A percentile compares a stretch with the other conserved stretches of the same genome.
These are phyloP conservation scores for Colletotrichum karsti DNA, from an alignment of 2,329 filamentous ascomycete genomes.

Conservation along the genomic window DNA sequence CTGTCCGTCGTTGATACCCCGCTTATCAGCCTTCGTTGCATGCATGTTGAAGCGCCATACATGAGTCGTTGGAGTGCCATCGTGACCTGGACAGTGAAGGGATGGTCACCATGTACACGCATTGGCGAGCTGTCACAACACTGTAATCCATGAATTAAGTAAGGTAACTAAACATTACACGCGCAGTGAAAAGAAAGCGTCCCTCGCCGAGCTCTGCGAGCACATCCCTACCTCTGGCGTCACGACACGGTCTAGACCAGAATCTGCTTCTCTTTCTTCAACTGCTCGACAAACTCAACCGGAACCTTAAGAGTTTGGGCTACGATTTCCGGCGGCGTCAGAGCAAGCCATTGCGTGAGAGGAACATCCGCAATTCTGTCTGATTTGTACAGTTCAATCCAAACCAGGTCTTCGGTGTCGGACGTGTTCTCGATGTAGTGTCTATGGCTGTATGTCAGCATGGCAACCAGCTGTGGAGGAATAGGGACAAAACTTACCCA, in stretches of 20 bases:
- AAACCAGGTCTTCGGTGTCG: conserved; percentile 69
- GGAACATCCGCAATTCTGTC: conserved; percentile 73
- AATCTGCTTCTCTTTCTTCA: conserved; percentile 73
- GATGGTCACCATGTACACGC: not conserved
- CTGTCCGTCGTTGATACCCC: conserved; percentile 1
- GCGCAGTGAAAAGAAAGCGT: not conserved
- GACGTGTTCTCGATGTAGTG: conserved; percentile 78
- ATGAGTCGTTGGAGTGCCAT: conserved; percentile 9
- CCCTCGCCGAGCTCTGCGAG: not conserved
- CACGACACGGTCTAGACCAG: conserved; percentile 42
- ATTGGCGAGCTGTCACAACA: not conserved
- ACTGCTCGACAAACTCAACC: conserved; percentile 59
- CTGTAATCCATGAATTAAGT: not conserved
- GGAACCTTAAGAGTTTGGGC: conserved; percentile 68
- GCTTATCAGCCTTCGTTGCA: conserved; percentile 18
- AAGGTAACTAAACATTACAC: not conserved
- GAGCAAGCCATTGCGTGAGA: conserved; percentile 73
- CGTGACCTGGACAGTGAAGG: conserved; percentile 5
- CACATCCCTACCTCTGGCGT: not conserved
- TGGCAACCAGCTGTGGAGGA: not conserved
- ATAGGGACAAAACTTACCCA: conserved; percentile 43
- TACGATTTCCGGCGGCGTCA: conserved; percentile 71
- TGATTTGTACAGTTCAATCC: conserved; percentile 76
- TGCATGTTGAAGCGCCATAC: not conserved
- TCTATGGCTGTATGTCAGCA: conserved; percentile 35